Conservation (phyloP, 2,329 filamentous ascomycete genomes). For the Claviceps humidiphila region DNA sequence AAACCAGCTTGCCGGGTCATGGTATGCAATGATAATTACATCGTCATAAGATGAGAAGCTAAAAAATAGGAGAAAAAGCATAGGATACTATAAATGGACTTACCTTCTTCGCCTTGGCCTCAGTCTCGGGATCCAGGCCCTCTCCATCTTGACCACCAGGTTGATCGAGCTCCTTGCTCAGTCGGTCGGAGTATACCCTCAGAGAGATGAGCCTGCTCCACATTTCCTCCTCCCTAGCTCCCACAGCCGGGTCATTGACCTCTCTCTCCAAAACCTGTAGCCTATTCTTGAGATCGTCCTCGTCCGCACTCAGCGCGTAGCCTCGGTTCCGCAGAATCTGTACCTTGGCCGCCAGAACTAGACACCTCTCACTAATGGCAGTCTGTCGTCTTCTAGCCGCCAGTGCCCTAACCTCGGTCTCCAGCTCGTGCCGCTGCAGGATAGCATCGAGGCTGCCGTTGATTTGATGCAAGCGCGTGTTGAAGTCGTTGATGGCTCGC, state of each 20-base stretch:
- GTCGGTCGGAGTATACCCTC: constrained; percentile 55
- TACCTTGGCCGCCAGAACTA: constrained; percentile 64
- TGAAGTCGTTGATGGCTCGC: constrained; percentile 54
- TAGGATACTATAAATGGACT: constrained; percentile 12
- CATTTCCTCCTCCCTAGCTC: constrained; percentile 67
- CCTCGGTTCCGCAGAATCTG: constrained; percentile 71
- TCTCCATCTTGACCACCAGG: constrained; percentile 42
- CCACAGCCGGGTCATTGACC: constrained; percentile 61
- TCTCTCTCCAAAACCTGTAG: constrained; percentile 54
- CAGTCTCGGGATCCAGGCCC: constrained; percentile 54
- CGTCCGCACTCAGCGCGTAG: constrained; percentile 65
- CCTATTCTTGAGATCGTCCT: constrained; percentile 65
- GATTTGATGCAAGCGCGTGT: constrained; percentile 63
- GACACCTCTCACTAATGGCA: constrained; percentile 57
- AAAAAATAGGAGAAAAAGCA: not conserved
- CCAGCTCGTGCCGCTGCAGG: constrained; percentile 63
- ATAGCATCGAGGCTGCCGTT: constrained; percentile 61
- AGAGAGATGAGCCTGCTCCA: constrained; percentile 72
- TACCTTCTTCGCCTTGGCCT: constrained; percentile 64
- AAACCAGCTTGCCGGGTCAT: not conserved
- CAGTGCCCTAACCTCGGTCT: constrained; percentile 59
- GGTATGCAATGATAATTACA: not conserved
- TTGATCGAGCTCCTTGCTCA: constrained; percentile 64
- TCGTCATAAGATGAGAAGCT: not conserved
- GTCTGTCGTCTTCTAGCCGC: constrained; percentile 62